Percentiles rank a stretch among this genome's conserved stretches.
Evolutionary conservation across 768 basidiomycete species (phyloP).

Genomic region (Calocybe cyanea): DNA sequence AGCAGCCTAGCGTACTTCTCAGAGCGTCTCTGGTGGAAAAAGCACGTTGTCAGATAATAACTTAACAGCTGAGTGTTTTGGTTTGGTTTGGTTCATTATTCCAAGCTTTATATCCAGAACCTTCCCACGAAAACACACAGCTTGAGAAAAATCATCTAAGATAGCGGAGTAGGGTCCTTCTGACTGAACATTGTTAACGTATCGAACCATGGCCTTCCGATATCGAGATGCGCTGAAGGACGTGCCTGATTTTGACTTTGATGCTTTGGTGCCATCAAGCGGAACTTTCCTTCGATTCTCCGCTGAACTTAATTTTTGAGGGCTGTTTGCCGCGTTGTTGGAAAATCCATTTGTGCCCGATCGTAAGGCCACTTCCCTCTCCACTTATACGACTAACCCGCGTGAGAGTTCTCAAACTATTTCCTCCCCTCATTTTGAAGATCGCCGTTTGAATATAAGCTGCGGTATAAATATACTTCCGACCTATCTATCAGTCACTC

Average conservation of each 20-base stretch:
- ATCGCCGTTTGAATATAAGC: constrained; percentile 17
- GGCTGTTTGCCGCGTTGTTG: not conserved
- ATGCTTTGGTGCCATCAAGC: not conserved
- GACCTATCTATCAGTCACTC: constrained; percentile 8
- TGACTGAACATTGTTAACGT: too few species aligned
- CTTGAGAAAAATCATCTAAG: too few species aligned
- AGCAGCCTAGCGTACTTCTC: too few species aligned
- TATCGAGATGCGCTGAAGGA: not conserved
- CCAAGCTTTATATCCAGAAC: too few species aligned
- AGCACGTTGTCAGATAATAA: too few species aligned
- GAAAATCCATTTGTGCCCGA: not conserved
- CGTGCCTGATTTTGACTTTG: not conserved
- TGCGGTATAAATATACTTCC: constrained; percentile 17
- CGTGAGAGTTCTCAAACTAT: constrained; percentile 17
- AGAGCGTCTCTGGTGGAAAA: too few species aligned
- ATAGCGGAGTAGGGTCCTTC: too few species aligned
- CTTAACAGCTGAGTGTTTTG: too few species aligned
- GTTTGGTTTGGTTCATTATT: too few species aligned
- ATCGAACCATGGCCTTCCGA: too few species aligned
- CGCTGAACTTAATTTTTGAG: constrained; percentile 5
- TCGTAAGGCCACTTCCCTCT: constrained; percentile 7
- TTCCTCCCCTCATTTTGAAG: constrained; percentile 11
- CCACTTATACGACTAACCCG: constrained; percentile 5
- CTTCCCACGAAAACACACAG: too few species aligned
- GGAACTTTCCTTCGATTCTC: constrained; percentile 11